A percentile compares a stretch with the other conserved stretches of the same genome.
These are phyloP conservation scores for Malus hybrid DNA, from an alignment of 331 rosid genomes.

Conservation along the genomic window DNA sequence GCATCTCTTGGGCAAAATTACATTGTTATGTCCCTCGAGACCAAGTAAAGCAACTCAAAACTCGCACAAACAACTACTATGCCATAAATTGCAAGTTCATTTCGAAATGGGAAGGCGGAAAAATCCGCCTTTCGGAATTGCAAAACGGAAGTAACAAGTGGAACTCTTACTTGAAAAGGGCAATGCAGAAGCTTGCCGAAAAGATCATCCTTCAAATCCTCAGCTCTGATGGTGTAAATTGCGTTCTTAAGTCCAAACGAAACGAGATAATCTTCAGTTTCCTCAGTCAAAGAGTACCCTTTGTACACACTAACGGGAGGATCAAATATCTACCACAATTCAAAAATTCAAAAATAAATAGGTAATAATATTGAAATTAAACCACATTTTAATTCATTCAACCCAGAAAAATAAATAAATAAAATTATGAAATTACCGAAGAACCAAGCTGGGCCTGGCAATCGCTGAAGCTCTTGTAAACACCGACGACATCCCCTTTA, in stretches of 20 bases:
- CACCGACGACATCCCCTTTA: slow-evolving; percentile 77
- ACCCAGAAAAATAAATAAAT: not conserved
- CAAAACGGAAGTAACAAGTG: not conserved
- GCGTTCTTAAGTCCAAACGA: slow-evolving; percentile 75
- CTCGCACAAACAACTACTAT: not conserved
- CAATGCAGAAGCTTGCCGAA: slow-evolving; percentile 64
- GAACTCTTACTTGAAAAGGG: slow-evolving; percentile 48
- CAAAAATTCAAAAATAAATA: not conserved
- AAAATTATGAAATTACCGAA: slow-evolving; percentile 43
- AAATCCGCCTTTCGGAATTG: not conserved
- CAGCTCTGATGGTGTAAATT: slow-evolving; percentile 62
- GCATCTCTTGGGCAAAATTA: not conserved
- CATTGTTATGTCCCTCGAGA: not conserved
- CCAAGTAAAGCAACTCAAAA: not conserved
- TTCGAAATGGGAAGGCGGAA: not conserved
- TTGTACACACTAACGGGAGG: slow-evolving; percentile 90
- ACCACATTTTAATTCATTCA: not conserved
- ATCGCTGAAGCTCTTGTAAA: slow-evolving; percentile 50
- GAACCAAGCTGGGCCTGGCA: slow-evolving; percentile 88
- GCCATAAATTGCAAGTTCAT: not conserved
- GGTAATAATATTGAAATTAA: not conserved
- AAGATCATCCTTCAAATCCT: slow-evolving; percentile 60
- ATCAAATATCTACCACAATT: slow-evolving; percentile 48
- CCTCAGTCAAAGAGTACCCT: slow-evolving; percentile 64
- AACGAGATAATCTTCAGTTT: slow-evolving; percentile 60